These are phyloP conservation scores for Paramarasmius palmivorus DNA, from an alignment of 1,284 basidiomycete genomes.

Conservation along the genomic window DNA sequence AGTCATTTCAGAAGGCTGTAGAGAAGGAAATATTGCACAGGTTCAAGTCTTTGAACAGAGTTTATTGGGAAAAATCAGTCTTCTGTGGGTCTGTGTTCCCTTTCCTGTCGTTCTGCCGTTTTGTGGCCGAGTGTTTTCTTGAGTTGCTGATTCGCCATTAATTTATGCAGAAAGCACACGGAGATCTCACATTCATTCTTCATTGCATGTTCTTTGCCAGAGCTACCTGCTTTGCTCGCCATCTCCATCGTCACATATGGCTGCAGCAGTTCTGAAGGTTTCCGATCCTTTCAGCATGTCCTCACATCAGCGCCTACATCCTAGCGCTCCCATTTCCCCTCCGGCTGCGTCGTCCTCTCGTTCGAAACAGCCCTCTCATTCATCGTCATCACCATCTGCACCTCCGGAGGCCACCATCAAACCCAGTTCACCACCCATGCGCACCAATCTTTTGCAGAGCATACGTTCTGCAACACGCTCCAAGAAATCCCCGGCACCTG, in stretches of 20 bases:
- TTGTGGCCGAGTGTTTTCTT: slow-evolving; percentile 5
- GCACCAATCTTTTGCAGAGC: slow-evolving; percentile 66
- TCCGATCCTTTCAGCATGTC: slow-evolving; percentile 49
- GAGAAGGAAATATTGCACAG: background rate
- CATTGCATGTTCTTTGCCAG: slow-evolving; percentile 3
- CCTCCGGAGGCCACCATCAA: slow-evolving; percentile 44
- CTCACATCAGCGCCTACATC: slow-evolving; percentile 41
- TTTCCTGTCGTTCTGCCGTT: slow-evolving; percentile 17
- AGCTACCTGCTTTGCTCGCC: slow-evolving; percentile 4
- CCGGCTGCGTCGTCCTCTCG: slow-evolving; percentile 45
- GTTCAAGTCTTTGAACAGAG: background rate
- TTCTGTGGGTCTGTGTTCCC: slow-evolving; percentile 13
- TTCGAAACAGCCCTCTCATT: slow-evolving; percentile 34
- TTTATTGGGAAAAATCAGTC: slow-evolving; percentile 1
- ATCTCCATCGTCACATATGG: slow-evolving; percentile 42
- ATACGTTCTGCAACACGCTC: slow-evolving; percentile 62
- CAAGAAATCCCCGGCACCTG: slow-evolving; percentile 39
- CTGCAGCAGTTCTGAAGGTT: slow-evolving; percentile 43
- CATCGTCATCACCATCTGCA: slow-evolving; percentile 23
- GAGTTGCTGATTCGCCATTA: slow-evolving; percentile 6
- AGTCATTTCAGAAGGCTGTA: background rate
- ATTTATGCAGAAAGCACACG: background rate
- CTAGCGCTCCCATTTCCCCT: slow-evolving; percentile 30
- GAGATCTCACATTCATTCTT: background rate
- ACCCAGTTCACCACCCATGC: slow-evolving; percentile 58